A percentile compares a stretch with the other conserved stretches of the same genome.
Conservation (phyloP, 345 rosid genomes). For the Euphorbia peplus region DNA sequence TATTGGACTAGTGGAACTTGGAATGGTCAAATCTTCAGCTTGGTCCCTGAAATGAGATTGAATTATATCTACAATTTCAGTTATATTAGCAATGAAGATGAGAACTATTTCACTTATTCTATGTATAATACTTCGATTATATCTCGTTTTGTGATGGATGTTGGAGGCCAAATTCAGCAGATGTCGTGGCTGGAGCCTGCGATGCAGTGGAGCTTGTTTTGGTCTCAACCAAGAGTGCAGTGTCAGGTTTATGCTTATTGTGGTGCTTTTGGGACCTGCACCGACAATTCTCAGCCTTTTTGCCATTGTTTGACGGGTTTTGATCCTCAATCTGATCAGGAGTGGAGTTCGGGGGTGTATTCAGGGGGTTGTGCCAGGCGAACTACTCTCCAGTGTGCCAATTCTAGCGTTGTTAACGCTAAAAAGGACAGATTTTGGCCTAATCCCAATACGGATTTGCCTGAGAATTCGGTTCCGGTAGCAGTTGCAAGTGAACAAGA, state of each 20-base stretch:
- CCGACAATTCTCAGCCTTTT: slow-evolving; percentile 34
- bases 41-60: slow-evolving; percentile 67
- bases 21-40: slow-evolving; percentile 45
- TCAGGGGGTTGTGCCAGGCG: slow-evolving; percentile 61
- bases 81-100: slow-evolving; percentile 35
- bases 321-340: slow-evolving; percentile 19
- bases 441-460: slow-evolving; percentile 23
- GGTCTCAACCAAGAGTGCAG: slow-evolving; percentile 66
- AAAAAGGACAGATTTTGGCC: slow-evolving; percentile 34
- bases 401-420: slow-evolving; percentile 20
- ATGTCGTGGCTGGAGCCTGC: slow-evolving; percentile 31
- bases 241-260: slow-evolving; percentile 71
- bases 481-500: slow-evolving; percentile 21
- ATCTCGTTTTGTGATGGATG: slow-evolving; percentile 51
- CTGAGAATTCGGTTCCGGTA: slow-evolving; percentile 13
- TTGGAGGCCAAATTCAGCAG: slow-evolving; percentile 61
- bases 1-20: slow-evolving; percentile 73
- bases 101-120: slow-evolving; percentile 62
- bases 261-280: slow-evolving; percentile 66
- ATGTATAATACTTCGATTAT: slow-evolving; percentile 20
- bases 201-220: slow-evolving; percentile 56
- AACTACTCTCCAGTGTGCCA: slow-evolving; percentile 43
- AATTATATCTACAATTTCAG: slow-evolving; percentile 52
- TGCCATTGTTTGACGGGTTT: slow-evolving; percentile 57
- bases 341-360: slow-evolving; percentile 53